These are phyloP conservation scores for Chlorella sp. DNA, from an alignment of 139 green algal genomes.

Conservation along the genomic window DNA sequence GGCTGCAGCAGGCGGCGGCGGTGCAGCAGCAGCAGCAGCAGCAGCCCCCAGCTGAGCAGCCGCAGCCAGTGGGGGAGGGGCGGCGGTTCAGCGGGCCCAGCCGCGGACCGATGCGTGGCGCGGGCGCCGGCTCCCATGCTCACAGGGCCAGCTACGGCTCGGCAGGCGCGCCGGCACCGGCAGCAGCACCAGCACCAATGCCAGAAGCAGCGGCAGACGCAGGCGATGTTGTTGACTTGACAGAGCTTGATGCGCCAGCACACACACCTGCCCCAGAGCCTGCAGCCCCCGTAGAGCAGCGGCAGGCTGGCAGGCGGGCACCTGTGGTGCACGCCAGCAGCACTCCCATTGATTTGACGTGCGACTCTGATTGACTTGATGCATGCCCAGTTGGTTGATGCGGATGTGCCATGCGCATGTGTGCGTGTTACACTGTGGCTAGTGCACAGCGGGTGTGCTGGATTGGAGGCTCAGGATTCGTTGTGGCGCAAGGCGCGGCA, in stretches of 20 bases:
- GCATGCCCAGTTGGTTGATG: too few species aligned
- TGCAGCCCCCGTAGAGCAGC: too few species aligned
- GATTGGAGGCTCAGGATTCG: too few species aligned
- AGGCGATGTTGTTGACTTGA: neutral
- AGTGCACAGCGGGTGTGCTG: too few species aligned
- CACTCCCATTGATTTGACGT: too few species aligned
- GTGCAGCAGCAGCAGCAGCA: neutral
- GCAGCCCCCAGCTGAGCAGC: neutral
- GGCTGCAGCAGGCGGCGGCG: neutral
- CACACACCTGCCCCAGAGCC: too few species aligned
- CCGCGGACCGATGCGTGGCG: neutral
- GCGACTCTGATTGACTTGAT: too few species aligned
- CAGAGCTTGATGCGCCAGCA: neutral
- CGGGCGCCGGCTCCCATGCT: neutral
- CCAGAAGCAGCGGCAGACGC: neutral
- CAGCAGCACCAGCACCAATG: neutral
- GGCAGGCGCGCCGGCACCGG: neutral
- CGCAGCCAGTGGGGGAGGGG: neutral
- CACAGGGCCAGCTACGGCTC: neutral
- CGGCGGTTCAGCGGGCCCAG: neutral
- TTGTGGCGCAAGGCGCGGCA: too few species aligned
- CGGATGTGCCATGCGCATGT: too few species aligned
- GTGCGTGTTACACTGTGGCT: too few species aligned
- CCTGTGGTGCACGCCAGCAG: too few species aligned
- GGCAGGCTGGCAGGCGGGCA: too few species aligned